A percentile compares a stretch with the other conserved stretches of the same genome.
phyloP scores from a whole-genome alignment of 257 asterid genomes.

The Lycium barbarum region DNA sequence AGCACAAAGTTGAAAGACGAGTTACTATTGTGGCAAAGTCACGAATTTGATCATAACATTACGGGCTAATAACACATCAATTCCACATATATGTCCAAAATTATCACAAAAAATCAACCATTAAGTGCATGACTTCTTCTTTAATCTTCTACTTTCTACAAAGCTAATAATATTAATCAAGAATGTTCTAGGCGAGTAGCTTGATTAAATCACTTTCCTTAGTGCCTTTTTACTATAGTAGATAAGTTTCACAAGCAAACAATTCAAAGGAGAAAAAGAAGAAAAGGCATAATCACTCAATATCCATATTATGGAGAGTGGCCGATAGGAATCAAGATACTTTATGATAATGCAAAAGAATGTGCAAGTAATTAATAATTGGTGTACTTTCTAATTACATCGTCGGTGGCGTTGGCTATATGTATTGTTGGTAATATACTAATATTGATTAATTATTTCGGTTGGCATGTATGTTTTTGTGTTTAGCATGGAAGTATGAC shows the following conservation, averaged over 20 bases:
- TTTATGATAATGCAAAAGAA: not conserved
- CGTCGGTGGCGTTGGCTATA: not conserved
- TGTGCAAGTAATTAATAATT: not conserved
- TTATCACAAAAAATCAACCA: not conserved
- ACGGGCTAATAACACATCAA: not conserved
- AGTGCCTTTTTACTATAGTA: constrained; percentile 21
- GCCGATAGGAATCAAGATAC: not conserved
- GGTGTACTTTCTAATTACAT: not conserved
- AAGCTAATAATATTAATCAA: not conserved
- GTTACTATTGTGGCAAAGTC: not conserved
- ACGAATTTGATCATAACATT: not conserved
- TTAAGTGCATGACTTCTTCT: not conserved
- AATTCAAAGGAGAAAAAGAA: too few species aligned
- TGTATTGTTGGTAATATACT: not conserved
- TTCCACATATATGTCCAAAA: not conserved
- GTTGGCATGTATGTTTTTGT: not conserved
- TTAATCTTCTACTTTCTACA: constrained; percentile 12
- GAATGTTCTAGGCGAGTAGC: not conserved
- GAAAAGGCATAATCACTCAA: not conserved
- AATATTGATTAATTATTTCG: constrained; percentile 4
- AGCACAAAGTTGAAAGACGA: not conserved
- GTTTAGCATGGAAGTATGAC: not conserved
- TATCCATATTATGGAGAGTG: not conserved
- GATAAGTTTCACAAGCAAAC: constrained; percentile 17
- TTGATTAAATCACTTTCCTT: not conserved